A percentile compares a stretch with the other conserved stretches of the same genome.
Conservation (phyloP, 306 rosid genomes). For the Prunus fruticosa region DNA sequence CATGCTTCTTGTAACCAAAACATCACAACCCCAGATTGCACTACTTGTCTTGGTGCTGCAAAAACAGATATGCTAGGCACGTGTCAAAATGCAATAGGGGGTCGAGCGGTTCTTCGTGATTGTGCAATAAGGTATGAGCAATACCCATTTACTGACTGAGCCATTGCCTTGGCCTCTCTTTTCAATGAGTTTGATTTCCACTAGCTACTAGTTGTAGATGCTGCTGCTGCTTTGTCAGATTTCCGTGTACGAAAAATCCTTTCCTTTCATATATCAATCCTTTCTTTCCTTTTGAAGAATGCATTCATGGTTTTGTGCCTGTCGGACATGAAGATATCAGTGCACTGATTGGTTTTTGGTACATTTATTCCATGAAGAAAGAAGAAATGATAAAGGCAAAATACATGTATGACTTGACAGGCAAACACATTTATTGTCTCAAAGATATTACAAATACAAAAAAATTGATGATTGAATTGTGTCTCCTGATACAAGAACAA, state of each 20-base stretch:
- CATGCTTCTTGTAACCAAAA: conserved; percentile 65
- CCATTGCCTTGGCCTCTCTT: background rate
- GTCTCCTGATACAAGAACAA: too few relatives aligned
- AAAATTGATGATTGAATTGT: background rate
- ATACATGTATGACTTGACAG: too few relatives aligned
- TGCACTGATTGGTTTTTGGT: background rate
- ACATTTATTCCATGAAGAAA: background rate
- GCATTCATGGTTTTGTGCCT: background rate
- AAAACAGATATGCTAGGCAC: conserved; percentile 35
- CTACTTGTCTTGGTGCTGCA: conserved; percentile 55
- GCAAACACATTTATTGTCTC: too few relatives aligned
- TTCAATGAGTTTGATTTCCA: conserved; percentile 13
- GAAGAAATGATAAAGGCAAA: background rate
- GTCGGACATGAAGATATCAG: background rate
- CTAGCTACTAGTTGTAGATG: background rate
- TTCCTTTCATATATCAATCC: background rate
- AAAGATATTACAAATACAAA: background rate
- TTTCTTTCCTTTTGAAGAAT: background rate
- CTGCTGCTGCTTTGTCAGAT: background rate
- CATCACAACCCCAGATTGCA: conserved; percentile 53
- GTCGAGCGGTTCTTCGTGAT: conserved; percentile 55
- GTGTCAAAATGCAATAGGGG: conserved; percentile 58
- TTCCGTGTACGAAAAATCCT: background rate
- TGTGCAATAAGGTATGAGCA: conserved; percentile 71
- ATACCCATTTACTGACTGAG: conserved; percentile 61